Evolutionary conservation across 805 yeast genomes (phyloP).

Genomic region (Wickerhamiella sergipiensis): DNA sequence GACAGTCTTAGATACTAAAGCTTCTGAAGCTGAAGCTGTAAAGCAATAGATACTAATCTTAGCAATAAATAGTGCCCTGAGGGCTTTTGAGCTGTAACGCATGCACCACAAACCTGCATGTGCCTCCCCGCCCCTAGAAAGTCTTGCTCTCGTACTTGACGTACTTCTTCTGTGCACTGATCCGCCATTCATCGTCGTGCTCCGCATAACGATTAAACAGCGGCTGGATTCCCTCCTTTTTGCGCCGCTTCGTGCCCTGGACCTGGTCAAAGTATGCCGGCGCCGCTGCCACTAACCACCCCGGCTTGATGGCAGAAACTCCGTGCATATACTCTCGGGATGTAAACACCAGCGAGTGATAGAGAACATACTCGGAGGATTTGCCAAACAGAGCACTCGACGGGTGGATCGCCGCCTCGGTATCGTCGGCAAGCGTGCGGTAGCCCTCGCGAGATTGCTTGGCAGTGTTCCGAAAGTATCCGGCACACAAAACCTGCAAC

Average conservation of each 20-base stretch:
- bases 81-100: no score
- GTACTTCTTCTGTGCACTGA: constrained; percentile 32
- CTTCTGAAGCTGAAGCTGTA: no score
- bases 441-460: constrained; percentile 46
- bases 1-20: no score
- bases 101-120: no score
- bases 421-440: constrained; percentile 25
- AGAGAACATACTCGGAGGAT: constrained; percentile 49
- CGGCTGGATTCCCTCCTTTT: constrained; percentile 58
- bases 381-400: constrained; percentile 66
- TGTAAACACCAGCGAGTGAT: constrained; percentile 74
- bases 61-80: no score
- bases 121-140: constrained; percentile 1
- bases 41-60: no score
- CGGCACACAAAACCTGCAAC: constrained; percentile 46
- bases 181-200: constrained; percentile 63
- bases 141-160: constrained; percentile 6
- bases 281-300: constrained; percentile 63
- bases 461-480: constrained; percentile 57
- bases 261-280: constrained; percentile 51
- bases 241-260: constrained; percentile 33
- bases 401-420: constrained; percentile 65
- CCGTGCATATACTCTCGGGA: constrained; percentile 80
- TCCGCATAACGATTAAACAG: constrained; percentile 46
- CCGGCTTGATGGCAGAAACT: constrained; percentile 52